A percentile compares a stretch with the other conserved stretches of the same genome.
Conservation (phyloP, 495 filamentous ascomycete genomes). For the Talaromyces trachyspermus region DNA sequence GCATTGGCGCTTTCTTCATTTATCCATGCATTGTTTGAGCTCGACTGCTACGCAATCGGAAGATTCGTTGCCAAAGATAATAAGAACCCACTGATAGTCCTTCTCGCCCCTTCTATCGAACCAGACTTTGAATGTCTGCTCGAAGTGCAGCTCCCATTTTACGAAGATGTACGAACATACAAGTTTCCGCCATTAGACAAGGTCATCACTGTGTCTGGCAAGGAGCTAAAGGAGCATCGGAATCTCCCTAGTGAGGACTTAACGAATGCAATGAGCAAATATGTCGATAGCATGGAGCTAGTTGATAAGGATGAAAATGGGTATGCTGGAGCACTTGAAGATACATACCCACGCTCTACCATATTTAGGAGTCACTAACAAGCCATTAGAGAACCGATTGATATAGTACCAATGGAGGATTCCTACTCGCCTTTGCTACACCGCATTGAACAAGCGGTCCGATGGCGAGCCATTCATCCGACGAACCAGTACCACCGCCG, state of each 20-base stretch:
- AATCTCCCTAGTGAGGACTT: conserved; percentile 74
- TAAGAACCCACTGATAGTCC: conserved; percentile 66
- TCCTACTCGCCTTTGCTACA: conserved; percentile 89
- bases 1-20: conserved; percentile 80
- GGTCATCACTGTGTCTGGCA: conserved; percentile 85
- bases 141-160: conserved; percentile 88
- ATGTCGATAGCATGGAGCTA: conserved; percentile 92
- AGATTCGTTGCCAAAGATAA: conserved; percentile 76
- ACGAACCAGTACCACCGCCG: conserved; percentile 57
- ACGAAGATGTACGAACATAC: conserved; percentile 84
- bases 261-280: conserved; percentile 74
- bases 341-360: too few relatives aligned
- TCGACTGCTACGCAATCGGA: conserved; percentile 81
- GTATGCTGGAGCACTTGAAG: conserved; percentile 29
- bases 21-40: conserved; percentile 78
- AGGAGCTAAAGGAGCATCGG: conserved; percentile 72
- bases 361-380: conserved; percentile 21
- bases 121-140: conserved; percentile 79
- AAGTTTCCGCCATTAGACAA: conserved; percentile 85
- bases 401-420: conserved; percentile 75
- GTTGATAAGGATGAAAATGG: conserved; percentile 63
- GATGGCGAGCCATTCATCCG: conserved; percentile 72
- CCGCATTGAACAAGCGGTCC: conserved; percentile 77
- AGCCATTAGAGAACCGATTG: conserved; percentile 48
- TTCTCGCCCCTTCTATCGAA: conserved; percentile 78